These are phyloP conservation scores for Solanum chiquidenum DNA, from an alignment of 257 asterid species.

Conservation along the genomic window DNA sequence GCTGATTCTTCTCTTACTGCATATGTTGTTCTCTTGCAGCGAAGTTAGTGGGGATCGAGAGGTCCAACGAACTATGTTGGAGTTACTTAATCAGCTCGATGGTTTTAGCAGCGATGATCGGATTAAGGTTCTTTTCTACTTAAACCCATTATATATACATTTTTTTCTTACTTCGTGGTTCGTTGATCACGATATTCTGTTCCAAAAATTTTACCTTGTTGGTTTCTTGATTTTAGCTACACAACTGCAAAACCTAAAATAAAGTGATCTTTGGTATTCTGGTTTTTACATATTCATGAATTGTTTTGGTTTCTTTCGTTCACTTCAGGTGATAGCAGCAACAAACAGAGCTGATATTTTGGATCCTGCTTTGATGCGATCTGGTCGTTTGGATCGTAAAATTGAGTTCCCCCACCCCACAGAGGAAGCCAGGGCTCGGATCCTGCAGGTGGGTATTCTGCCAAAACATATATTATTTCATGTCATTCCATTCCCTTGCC, in stretches of 20 bases:
- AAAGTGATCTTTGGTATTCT: neutral
- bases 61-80: conserved; percentile 89
- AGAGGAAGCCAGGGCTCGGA: conserved; percentile 84
- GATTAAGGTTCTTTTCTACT: conserved; percentile 43
- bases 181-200: neutral
- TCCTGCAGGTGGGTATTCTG: conserved; percentile 44
- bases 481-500: neutral
- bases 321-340: conserved; percentile 86
- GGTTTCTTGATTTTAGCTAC: neutral
- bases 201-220: neutral
- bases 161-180: neutral
- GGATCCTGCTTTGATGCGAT: conserved; percentile 92
- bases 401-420: conserved; percentile 97
- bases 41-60: conserved; percentile 95
- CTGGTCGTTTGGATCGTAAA: conserved; percentile 96
- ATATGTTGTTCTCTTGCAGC: conserved; percentile 32
- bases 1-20: neutral
- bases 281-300: neutral
- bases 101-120: conserved; percentile 92
- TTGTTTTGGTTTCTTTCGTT: neutral
- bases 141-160: neutral
- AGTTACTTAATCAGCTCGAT: conserved; percentile 87
- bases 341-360: conserved; percentile 91
- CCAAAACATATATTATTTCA: neutral
- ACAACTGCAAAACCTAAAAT: neutral